Conservation (phyloP, 129 eudicot genomes). For the Artemisia argyi region DNA sequence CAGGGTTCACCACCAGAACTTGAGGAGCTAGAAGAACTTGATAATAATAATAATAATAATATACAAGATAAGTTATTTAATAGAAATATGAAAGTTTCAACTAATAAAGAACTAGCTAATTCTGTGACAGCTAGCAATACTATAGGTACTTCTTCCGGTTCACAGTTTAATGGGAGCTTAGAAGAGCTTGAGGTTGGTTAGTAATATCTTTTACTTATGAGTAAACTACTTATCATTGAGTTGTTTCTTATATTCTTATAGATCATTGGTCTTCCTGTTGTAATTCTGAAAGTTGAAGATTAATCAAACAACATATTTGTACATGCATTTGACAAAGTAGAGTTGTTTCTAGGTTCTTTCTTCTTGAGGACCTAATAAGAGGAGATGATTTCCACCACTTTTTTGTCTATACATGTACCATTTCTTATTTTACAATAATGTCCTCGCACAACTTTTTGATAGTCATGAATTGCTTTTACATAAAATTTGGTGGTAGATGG, state of each 20-base stretch:
- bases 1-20: slow-evolving; percentile 35
- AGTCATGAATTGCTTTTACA: no score
- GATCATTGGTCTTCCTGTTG: no score
- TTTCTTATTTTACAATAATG: no score
- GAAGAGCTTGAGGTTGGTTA: slow-evolving; percentile 88
- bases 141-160: slow-evolving; percentile 28
- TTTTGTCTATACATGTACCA: no score
- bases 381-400: no score
- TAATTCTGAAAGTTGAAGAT: no score
- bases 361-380: no score
- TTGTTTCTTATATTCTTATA: neutral
- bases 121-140: slow-evolving; percentile 23
- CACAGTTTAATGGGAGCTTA: slow-evolving; percentile 45
- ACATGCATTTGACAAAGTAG: no score
- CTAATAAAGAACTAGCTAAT: slow-evolving; percentile 32
- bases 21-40: slow-evolving; percentile 52
- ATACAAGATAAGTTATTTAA: slow-evolving; percentile 24
- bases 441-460: no score
- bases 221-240: neutral
- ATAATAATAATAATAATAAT: slow-evolving; percentile 13
- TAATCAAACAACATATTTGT: no score
- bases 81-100: slow-evolving; percentile 24
- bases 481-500: no score
- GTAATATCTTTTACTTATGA: neutral
- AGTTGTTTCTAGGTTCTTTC: no score